Evolutionary conservation across 2,329 filamentous ascomycete species (phyloP).

Genomic region (Clarireedia monteithiana): DNA sequence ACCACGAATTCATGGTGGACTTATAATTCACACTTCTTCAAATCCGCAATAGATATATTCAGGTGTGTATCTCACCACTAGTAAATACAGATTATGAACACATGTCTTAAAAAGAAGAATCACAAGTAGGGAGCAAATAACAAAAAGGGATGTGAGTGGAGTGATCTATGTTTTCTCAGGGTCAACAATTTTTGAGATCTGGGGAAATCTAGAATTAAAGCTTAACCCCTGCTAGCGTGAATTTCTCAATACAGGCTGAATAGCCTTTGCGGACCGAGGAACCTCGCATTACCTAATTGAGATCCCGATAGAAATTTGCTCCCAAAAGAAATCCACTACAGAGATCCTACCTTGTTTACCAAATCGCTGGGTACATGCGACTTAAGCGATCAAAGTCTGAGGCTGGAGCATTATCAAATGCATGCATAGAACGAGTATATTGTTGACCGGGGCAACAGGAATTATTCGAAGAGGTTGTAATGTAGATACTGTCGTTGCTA

Average conservation of each 20-base stretch:
- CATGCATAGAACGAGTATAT: no score
- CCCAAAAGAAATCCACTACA: no score
- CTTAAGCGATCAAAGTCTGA: no score
- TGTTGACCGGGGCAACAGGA: no score
- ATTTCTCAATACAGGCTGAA: constrained; percentile 13
- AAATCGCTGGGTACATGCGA: no score
- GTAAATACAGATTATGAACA: not conserved
- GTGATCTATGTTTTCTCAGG: not conserved
- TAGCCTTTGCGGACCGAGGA: constrained; percentile 4
- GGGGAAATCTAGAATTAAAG: constrained; percentile 10
- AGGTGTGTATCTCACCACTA: not conserved
- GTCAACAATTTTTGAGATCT: constrained; percentile 13
- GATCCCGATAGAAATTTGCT: not conserved
- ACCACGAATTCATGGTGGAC: no score
- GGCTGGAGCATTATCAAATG: no score
- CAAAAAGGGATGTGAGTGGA: not conserved
- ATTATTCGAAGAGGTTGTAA: no score
- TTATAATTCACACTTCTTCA: no score
- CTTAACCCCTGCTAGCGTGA: constrained; percentile 16
- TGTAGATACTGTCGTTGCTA: no score
- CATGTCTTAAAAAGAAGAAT: not conserved
- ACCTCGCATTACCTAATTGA: constrained; percentile 8
- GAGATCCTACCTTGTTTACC: no score
- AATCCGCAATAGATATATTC: no score
- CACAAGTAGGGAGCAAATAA: not conserved